Percentiles rank a stretch among this genome's conserved stretches.
These are phyloP conservation scores for Vitis amurensis DNA, from an alignment of 164 flowering plant genomes.

Conservation along the genomic window DNA sequence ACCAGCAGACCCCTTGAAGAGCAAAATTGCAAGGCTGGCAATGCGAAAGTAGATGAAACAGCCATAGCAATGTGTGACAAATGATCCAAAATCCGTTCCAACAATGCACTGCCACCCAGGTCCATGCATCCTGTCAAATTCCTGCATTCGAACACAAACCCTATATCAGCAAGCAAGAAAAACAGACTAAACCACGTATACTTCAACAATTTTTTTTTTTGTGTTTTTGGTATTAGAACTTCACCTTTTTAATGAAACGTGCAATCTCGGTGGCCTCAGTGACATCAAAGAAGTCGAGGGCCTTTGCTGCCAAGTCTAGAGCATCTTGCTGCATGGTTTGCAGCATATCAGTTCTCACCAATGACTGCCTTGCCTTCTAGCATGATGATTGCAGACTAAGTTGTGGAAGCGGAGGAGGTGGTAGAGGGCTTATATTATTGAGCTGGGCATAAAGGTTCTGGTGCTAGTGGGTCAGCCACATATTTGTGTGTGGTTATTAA, in stretches of 20 bases:
- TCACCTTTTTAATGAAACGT: constrained; percentile 68
- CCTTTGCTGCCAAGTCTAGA: constrained; percentile 47
- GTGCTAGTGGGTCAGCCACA: constrained; percentile 18
- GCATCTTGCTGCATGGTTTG: constrained; percentile 58
- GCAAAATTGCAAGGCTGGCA: constrained; percentile 75
- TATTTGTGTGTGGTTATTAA: constrained; percentile 18
- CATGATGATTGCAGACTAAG: constrained; percentile 26
- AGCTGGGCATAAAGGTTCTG: background rate
- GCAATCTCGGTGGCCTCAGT: constrained; percentile 64
- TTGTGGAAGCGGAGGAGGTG: constrained; percentile 13
- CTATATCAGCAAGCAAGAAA: background rate
- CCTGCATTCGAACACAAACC: constrained; percentile 39
- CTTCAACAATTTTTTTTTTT: too few relatives aligned
- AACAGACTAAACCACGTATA: too few relatives aligned
- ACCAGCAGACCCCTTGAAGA: constrained; percentile 60
- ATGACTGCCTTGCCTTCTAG: constrained; percentile 65
- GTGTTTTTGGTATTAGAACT: background rate
- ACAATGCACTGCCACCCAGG: constrained; percentile 46
- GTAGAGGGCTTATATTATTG: constrained; percentile 13
- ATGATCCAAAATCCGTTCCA: constrained; percentile 92
- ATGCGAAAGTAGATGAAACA: constrained; percentile 75
- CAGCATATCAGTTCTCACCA: constrained; percentile 65
- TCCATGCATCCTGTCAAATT: constrained; percentile 44
- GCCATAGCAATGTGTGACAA: constrained; percentile 79
- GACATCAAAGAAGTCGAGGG: constrained; percentile 61